phyloP scores from a whole-genome alignment of 164 flowering plant species.

The Saururus chinensis region DNA sequence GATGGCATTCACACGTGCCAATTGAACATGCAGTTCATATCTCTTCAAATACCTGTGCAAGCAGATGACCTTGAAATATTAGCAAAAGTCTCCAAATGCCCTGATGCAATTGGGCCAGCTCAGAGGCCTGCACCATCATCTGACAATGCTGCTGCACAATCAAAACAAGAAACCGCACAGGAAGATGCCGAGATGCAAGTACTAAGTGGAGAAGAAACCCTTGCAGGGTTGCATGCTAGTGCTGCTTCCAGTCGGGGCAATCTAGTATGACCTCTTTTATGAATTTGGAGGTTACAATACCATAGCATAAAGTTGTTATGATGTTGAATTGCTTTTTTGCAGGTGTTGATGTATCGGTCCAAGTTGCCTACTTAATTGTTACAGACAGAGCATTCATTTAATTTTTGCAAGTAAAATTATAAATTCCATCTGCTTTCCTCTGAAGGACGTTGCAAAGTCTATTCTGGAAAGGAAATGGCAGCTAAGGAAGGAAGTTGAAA shows the following conservation, averaged over 20 bases:
- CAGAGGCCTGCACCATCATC: conserved; percentile 11
- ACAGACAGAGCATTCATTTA: background rate
- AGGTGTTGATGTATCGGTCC: conserved; percentile 11
- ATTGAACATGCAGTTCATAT: conserved; percentile 37
- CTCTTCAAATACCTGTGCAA: conserved; percentile 19
- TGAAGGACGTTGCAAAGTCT: background rate
- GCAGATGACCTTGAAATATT: conserved; percentile 30
- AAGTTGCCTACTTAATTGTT: background rate
- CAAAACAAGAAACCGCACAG: conserved; percentile 16
- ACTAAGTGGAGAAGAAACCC: conserved; percentile 42
- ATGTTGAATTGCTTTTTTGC: background rate
- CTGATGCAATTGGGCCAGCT: background rate
- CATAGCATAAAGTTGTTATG: background rate
- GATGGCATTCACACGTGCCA: conserved; percentile 1
- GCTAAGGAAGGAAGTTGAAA: no score
- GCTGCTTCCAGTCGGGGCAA: conserved; percentile 20
- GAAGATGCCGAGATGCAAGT: conserved; percentile 25
- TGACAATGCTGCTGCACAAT: conserved; percentile 3
- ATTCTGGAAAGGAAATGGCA: no score
- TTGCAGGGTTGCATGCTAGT: conserved; percentile 28
- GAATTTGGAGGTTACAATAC: background rate
- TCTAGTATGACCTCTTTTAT: conserved; percentile 35
- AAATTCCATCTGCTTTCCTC: background rate
- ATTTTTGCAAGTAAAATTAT: background rate
- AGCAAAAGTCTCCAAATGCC: conserved; percentile 20